Conservation (phyloP, 2,329 filamentous ascomycete genomes). For the Monosporascus sp. region DNA sequence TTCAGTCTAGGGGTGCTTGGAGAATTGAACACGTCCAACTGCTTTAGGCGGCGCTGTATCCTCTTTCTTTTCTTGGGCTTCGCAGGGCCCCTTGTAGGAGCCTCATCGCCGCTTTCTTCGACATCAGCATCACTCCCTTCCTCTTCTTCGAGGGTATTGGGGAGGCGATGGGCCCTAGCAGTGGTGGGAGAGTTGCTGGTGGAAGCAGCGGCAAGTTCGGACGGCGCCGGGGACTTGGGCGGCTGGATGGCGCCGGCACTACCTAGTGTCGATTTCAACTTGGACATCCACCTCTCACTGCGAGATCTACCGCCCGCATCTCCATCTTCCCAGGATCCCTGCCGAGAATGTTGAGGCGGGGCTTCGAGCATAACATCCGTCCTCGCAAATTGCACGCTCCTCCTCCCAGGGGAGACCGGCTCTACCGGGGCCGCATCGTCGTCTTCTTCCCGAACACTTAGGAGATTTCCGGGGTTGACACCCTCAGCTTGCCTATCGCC, state of each 20-base stretch:
- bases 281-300: slow-evolving; percentile 67
- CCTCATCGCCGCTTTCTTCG: slow-evolving; percentile 81
- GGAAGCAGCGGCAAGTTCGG: slow-evolving; percentile 32
- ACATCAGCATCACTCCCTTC: slow-evolving; percentile 72
- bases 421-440: slow-evolving; percentile 18
- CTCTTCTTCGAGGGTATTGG: slow-evolving; percentile 47
- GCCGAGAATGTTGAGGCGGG: slow-evolving; percentile 48
- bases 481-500: slow-evolving; percentile 1
- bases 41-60: slow-evolving; percentile 50
- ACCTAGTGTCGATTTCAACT: slow-evolving; percentile 65
- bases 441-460: slow-evolving; percentile 7
- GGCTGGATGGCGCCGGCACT: slow-evolving; percentile 43
- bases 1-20: slow-evolving; percentile 57
- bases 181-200: slow-evolving; percentile 43
- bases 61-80: slow-evolving; percentile 61
- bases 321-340: slow-evolving; percentile 63
- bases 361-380: slow-evolving; percentile 45
- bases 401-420: slow-evolving; percentile 41
- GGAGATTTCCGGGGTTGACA: neutral
- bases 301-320: slow-evolving; percentile 55
- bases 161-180: slow-evolving; percentile 41
- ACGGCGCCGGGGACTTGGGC: slow-evolving; percentile 33
- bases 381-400: slow-evolving; percentile 73
- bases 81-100: slow-evolving; percentile 34
- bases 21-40: slow-evolving; percentile 53